phyloP scores from a whole-genome alignment of 1,139 yeast species.

The Dujonia santamariae region DNA sequence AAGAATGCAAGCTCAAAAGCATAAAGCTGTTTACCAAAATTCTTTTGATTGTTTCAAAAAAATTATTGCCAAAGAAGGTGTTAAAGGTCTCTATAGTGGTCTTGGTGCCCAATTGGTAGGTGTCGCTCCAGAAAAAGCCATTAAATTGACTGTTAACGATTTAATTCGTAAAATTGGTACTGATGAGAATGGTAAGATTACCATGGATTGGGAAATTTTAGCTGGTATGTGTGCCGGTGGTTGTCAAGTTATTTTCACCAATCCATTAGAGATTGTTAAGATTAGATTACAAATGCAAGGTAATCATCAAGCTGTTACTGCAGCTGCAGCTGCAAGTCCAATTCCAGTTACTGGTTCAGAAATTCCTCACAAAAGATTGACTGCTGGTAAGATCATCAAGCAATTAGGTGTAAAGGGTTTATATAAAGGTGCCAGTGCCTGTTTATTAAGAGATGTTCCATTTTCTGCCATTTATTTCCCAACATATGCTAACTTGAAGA shows the following conservation, averaged over 20 bases:
- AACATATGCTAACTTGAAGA: conserved; percentile 89
- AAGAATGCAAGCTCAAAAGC: conserved; percentile 94
- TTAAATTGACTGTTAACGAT: conserved; percentile 92
- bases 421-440: conserved; percentile 90
- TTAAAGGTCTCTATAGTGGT: conserved; percentile 89
- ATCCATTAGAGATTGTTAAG: conserved; percentile 94
- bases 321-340: conserved; percentile 39
- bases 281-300: conserved; percentile 96
- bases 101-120: conserved; percentile 93
- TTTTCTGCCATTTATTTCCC: conserved; percentile 98
- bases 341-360: too few species aligned
- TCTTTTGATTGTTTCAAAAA: conserved; percentile 85
- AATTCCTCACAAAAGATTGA: conserved; percentile 44
- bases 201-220: conserved; percentile 68
- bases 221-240: conserved; percentile 97
- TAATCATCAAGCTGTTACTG: conserved; percentile 43
- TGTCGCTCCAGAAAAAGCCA: conserved; percentile 98
- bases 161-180: conserved; percentile 75
- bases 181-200: conserved; percentile 55
- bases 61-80: conserved; percentile 74
- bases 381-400: conserved; percentile 73
- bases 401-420: conserved; percentile 82
- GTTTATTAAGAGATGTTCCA: conserved; percentile 93
- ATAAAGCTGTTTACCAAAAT: conserved; percentile 68
- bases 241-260: conserved; percentile 94